Percentiles rank a stretch among this genome's conserved stretches.
Conservation (phyloP, 331 rosid genomes). For the Dryas integrifolia region DNA sequence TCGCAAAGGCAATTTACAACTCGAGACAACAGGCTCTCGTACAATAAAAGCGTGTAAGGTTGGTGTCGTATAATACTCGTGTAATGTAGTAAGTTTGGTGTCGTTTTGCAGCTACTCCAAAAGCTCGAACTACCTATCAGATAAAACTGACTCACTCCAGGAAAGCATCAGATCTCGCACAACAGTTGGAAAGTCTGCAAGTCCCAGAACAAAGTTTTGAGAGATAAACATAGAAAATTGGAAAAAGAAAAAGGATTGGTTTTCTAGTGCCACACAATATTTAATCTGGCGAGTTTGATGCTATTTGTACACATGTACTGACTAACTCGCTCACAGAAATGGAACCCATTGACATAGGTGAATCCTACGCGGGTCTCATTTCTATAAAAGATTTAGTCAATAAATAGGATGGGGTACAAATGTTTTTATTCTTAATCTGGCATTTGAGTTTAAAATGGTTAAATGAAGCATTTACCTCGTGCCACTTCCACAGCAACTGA, state of each 20-base stretch:
- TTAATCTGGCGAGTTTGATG: no score
- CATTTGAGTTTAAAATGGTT: not conserved
- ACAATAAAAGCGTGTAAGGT: conserved; percentile 9
- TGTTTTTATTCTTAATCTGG: no score
- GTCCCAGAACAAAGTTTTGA: not conserved
- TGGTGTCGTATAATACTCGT: conserved; percentile 15
- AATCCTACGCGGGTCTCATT: not conserved
- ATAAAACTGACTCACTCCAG: conserved; percentile 72
- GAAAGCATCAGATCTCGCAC: conserved; percentile 83
- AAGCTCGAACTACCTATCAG: conserved; percentile 53
- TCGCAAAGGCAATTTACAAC: conserved; percentile 22
- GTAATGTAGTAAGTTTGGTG: not conserved
- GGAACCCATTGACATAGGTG: not conserved
- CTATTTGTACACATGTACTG: no score
- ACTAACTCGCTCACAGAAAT: not conserved
- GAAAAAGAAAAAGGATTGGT: no score
- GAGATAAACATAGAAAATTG: not conserved
- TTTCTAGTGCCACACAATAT: no score
- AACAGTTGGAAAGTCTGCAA: conserved; percentile 69
- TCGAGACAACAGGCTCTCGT: conserved; percentile 20
- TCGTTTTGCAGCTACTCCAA: conserved; percentile 14
- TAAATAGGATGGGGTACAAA: no score
- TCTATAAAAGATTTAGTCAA: no score
- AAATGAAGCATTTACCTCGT: conserved; percentile 51
- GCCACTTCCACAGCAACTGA: conserved; percentile 87